Evolutionary conservation across 192 early-diverging fungal genomes (phyloP).

Genomic region (Backusella tarrabulga): DNA sequence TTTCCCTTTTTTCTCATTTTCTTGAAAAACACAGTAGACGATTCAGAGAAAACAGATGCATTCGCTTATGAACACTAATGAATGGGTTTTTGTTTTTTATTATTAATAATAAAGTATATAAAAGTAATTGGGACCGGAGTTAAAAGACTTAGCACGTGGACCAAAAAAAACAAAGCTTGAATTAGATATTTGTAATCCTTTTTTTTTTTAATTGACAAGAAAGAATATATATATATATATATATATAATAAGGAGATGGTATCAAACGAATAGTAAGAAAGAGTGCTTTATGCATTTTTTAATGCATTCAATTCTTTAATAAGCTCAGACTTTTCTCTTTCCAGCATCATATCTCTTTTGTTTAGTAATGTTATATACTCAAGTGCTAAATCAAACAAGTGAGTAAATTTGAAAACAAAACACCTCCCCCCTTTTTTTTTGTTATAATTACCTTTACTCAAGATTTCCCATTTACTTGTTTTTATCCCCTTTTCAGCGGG

Average conservation of each 20-base stretch:
- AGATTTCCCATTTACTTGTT: slow-evolving; percentile 87
- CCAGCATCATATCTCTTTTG: not conserved
- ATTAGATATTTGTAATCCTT: not conserved
- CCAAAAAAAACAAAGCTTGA: not conserved
- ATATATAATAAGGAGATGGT: not conserved
- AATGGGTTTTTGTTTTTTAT: too few relatives aligned
- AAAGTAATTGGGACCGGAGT: not conserved
- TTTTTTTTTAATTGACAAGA: slow-evolving; percentile 5
- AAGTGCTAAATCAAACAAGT: not conserved
- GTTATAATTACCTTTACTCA: slow-evolving; percentile 68
- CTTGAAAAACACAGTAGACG: too few relatives aligned
- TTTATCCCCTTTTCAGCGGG: slow-evolving; percentile 75
- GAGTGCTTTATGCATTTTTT: not conserved
- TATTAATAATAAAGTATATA: too few relatives aligned
- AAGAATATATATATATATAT: not conserved
- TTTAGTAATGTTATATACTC: not conserved
- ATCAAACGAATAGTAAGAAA: not conserved
- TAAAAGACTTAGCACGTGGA: not conserved
- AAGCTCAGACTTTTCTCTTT: not conserved
- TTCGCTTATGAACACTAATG: too few relatives aligned
- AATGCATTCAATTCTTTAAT: not conserved
- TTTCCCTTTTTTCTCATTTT: too few relatives aligned
- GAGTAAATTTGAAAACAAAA: not conserved
- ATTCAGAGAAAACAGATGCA: too few relatives aligned
- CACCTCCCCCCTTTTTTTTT: not conserved